Conservation (phyloP, 305 asterid species). For the Fraxinus greggii region DNA sequence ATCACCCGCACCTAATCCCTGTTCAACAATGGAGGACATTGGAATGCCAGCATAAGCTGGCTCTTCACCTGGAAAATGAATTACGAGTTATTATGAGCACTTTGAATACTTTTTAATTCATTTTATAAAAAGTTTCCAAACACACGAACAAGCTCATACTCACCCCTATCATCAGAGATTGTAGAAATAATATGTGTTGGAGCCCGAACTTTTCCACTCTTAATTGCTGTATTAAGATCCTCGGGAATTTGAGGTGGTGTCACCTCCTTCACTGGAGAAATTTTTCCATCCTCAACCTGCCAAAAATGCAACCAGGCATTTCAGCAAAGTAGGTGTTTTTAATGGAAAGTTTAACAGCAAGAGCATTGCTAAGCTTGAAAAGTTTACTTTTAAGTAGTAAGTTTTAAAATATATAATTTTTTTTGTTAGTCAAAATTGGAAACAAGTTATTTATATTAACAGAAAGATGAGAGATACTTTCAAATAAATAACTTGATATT, state of each 20-base stretch:
- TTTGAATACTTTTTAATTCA: neutral
- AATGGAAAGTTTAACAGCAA: too few relatives aligned
- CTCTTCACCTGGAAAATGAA: constrained; percentile 64
- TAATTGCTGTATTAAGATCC: constrained; percentile 84
- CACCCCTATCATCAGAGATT: constrained; percentile 81
- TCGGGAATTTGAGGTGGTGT: constrained; percentile 96
- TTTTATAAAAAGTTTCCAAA: neutral
- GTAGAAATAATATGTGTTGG: constrained; percentile 90
- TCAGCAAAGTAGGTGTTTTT: constrained; percentile 7
- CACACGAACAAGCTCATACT: neutral
- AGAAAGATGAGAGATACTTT: neutral
- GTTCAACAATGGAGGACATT: constrained; percentile 78
- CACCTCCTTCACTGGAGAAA: constrained; percentile 77
- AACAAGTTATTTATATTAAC: neutral
- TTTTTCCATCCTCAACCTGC: constrained; percentile 71
- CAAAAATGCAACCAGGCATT: constrained; percentile 16
- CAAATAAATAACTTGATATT: neutral
- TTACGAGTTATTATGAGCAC: constrained; percentile 15
- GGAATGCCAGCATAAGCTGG: constrained; percentile 78
- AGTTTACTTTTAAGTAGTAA: neutral
- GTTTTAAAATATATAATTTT: neutral
- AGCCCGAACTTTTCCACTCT: constrained; percentile 97
- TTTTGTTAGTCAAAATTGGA: neutral
- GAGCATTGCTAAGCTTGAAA: neutral
- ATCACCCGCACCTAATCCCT: constrained; percentile 84